Base-by-base conservation (phyloP, 768 basidiomycete genomes). In the Leccinum longicurvipes region DNA sequence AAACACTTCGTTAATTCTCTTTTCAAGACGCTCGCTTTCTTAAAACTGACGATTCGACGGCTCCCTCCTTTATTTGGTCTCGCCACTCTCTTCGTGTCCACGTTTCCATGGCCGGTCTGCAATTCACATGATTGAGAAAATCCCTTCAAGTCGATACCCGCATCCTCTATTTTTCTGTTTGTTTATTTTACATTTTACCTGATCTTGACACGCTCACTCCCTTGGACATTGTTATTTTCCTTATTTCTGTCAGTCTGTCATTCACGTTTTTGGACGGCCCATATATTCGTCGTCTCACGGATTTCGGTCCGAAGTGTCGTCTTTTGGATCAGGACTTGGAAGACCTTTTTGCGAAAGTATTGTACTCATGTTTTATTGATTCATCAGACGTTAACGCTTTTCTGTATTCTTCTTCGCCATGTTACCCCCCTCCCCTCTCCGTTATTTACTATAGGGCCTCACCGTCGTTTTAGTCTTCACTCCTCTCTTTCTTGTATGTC, bases 91-190 rank as follows among this genome's bases (percentile, higher is more conserved):
- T 2, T 46, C 15, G 8, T 23, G 25, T 19, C 19, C 25, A 23
- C 19, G 2, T 39, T 17, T 42, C 15, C 51, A 57, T 44, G 25
- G 42, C 24, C n/a, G 27, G 17, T 42, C 23, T 53, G 28, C 19
- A 24, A 48, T 54, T 31, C 45, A 57, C 32, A 55, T 28, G 49
- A 50, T 60, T 48, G 53, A 34, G 51, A 51, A n/a, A 58, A 41
- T 19, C 9, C 19, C 45, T 28, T 17, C 39, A 49, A 52, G 49
- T 56, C 23, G 46, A 68, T 63, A 65, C 59, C 64, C 44, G 21
- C 47, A 50, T 12, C 34, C 44, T 9, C 47, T 17, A 21, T 15
- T 11, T 44, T 46, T 6, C 51, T 21, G 34, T n/a, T 12, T 11
- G 31, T 39, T 39, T 5, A 23, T n/a, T 28, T 17, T 41, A 17